A percentile compares a stretch with the other conserved stretches of the same genome.
Conservation (phyloP, 2,329 filamentous ascomycete genomes). For the Dendryphion nanum region DNA sequence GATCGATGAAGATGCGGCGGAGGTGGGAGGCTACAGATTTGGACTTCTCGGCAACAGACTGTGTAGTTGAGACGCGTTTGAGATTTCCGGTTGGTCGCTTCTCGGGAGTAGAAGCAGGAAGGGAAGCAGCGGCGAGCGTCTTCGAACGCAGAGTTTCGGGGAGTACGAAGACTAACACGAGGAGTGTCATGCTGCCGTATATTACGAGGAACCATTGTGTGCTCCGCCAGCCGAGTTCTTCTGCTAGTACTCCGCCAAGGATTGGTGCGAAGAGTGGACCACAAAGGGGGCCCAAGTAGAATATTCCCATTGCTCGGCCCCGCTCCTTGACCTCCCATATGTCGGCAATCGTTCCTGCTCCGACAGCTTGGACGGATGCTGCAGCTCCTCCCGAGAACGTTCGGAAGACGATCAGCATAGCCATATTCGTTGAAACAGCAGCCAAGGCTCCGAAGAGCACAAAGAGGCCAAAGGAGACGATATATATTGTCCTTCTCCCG, state of each 20-base stretch:
- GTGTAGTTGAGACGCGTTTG: slow-evolving; percentile 29
- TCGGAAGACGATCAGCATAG: slow-evolving; percentile 38
- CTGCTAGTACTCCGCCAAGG: slow-evolving; percentile 35
- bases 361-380: slow-evolving; percentile 39
- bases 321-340: slow-evolving; percentile 39
- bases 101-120: slow-evolving; percentile 2
- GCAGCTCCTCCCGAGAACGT: slow-evolving; percentile 37
- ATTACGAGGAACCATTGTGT: slow-evolving; percentile 42
- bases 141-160: slow-evolving; percentile 33
- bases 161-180: slow-evolving; percentile 33
- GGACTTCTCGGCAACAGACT: slow-evolving; percentile 33
- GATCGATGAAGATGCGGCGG: slow-evolving; percentile 40
- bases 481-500: slow-evolving; percentile 37
- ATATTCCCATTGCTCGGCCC: slow-evolving; percentile 38
- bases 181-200: slow-evolving; percentile 32
- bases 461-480: slow-evolving; percentile 35
- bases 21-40: slow-evolving; percentile 24
- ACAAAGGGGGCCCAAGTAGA: slow-evolving; percentile 40
- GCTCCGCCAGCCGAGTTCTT: slow-evolving; percentile 36
- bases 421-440: slow-evolving; percentile 34
- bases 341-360: slow-evolving; percentile 39
- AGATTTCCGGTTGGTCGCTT: slow-evolving; percentile 15
- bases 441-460: slow-evolving; percentile 32
- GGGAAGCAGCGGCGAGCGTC: slow-evolving; percentile 3
- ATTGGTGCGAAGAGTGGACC: slow-evolving; percentile 40